Percentiles rank a stretch among this genome's conserved stretches.
phyloP scores from a whole-genome alignment of 164 flowering plant genomes.

The Nymphaea colorata region DNA sequence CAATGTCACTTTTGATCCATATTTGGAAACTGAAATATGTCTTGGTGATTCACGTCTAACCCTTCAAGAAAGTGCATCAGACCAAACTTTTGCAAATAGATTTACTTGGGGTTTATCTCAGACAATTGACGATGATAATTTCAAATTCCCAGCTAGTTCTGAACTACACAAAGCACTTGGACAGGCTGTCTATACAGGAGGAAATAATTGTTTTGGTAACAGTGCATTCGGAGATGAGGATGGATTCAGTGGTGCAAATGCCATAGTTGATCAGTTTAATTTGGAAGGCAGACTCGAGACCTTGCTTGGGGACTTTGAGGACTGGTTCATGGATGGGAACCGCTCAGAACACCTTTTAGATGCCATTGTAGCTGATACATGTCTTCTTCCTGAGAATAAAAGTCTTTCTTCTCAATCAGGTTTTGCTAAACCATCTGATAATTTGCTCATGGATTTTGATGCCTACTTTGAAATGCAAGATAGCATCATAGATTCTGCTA shows the following conservation, averaged over 20 bases:
- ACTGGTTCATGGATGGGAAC: slow-evolving; percentile 8
- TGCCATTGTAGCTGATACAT: slow-evolving; percentile 26
- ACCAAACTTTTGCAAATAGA: slow-evolving; percentile 7
- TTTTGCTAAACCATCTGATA: neutral
- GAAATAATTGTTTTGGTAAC: slow-evolving; percentile 8
- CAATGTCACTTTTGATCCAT: too few relatives aligned
- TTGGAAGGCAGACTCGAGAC: neutral
- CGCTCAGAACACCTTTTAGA: slow-evolving; percentile 34
- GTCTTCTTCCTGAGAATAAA: neutral
- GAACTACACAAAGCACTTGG: slow-evolving; percentile 49
- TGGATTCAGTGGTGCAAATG: slow-evolving; percentile 9
- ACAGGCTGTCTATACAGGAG: slow-evolving; percentile 14
- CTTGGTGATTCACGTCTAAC: neutral
- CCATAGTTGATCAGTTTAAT: neutral
- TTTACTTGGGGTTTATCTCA: slow-evolving; percentile 8
- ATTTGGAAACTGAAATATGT: too few relatives aligned
- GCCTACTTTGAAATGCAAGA: neutral
- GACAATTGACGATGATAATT: slow-evolving; percentile 6
- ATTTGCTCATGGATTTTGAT: neutral
- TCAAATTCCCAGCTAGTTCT: slow-evolving; percentile 29
- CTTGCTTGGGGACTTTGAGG: slow-evolving; percentile 12
- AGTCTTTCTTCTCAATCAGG: neutral
- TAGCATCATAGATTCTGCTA: neutral
- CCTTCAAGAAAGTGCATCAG: slow-evolving; percentile 10
- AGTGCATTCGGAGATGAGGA: slow-evolving; percentile 9